phyloP scores from a whole-genome alignment of 1,284 basidiomycete species.

The Hymenochaete sp. region DNA sequence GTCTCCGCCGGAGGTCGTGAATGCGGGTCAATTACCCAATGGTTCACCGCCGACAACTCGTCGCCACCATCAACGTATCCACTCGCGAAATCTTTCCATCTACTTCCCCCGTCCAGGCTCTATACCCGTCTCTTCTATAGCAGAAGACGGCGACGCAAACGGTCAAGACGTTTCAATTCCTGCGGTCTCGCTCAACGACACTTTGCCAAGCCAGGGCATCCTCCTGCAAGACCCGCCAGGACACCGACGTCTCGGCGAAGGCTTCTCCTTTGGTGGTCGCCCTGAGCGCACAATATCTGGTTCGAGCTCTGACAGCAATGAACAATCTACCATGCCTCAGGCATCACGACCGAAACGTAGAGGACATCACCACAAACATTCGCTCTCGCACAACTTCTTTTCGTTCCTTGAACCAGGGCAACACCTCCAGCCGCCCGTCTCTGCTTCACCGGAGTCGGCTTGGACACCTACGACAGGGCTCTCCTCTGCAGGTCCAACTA shows the following conservation, averaged over 20 bases:
- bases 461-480: slow-evolving; percentile 23
- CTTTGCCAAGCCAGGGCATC: slow-evolving; percentile 21
- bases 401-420: slow-evolving; percentile 66
- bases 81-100: slow-evolving; percentile 84
- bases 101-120: slow-evolving; percentile 83
- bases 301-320: slow-evolving; percentile 21
- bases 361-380: slow-evolving; percentile 91
- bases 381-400: slow-evolving; percentile 90
- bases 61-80: slow-evolving; percentile 60
- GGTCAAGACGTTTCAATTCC: slow-evolving; percentile 22
- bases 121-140: slow-evolving; percentile 48
- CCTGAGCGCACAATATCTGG: slow-evolving; percentile 26
- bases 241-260: slow-evolving; percentile 38
- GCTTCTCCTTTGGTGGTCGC: slow-evolving; percentile 55
- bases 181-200: slow-evolving; percentile 32
- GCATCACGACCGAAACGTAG: slow-evolving; percentile 41
- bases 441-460: slow-evolving; percentile 21
- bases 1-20: slow-evolving; percentile 21
- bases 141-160: slow-evolving; percentile 54
- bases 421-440: neutral
- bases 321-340: slow-evolving; percentile 20
- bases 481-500: slow-evolving; percentile 6
- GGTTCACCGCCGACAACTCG: slow-evolving; percentile 30
- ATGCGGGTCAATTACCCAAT: slow-evolving; percentile 20
- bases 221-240: slow-evolving; percentile 31